These are phyloP conservation scores for Trametes cubensis DNA, from an alignment of 768 basidiomycete species.

Conservation along the genomic window DNA sequence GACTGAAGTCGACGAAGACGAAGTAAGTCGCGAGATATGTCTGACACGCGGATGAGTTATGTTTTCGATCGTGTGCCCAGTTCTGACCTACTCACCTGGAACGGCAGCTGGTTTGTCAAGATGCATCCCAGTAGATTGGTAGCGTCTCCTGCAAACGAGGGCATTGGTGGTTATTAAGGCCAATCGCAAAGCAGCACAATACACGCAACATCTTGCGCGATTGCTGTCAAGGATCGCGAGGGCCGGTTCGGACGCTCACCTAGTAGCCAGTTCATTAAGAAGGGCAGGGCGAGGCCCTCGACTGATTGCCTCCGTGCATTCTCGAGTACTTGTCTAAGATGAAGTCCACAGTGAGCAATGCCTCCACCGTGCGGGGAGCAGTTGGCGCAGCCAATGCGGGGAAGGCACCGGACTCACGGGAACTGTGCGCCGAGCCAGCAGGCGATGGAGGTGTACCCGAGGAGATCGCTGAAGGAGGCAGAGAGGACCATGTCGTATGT, in stretches of 20 bases:
- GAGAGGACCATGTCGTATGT: slow-evolving; percentile 30
- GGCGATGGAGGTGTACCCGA: slow-evolving; percentile 72
- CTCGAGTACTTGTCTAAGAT: slow-evolving; percentile 76
- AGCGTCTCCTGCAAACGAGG: slow-evolving; percentile 68
- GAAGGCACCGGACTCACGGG: slow-evolving; percentile 59
- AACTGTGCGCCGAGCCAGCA: slow-evolving; percentile 90
- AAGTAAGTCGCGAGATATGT: slow-evolving; percentile 93
- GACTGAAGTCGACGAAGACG: slow-evolving; percentile 73
- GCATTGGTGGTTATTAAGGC: neutral
- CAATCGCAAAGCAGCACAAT: neutral
- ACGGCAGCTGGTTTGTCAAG: slow-evolving; percentile 90
- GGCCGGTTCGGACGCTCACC: slow-evolving; percentile 50
- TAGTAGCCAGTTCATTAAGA: slow-evolving; percentile 90
- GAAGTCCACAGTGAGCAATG: neutral
- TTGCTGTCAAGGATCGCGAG: slow-evolving; percentile 14
- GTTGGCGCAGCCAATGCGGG: slow-evolving; percentile 8
- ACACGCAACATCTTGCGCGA: slow-evolving; percentile 26
- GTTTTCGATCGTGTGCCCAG: neutral
- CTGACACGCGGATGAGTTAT: slow-evolving; percentile 41
- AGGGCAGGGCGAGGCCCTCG: slow-evolving; percentile 90
- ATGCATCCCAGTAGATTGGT: slow-evolving; percentile 92
- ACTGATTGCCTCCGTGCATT: slow-evolving; percentile 76
- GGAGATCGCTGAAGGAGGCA: slow-evolving; percentile 54
- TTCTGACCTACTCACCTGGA: slow-evolving; percentile 65
- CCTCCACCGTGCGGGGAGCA: neutral